A percentile compares a stretch with the other conserved stretches of the same genome.
Evolutionary conservation across 495 filamentous ascomycete genomes (phyloP).

Genomic region (Cercophora samala): DNA sequence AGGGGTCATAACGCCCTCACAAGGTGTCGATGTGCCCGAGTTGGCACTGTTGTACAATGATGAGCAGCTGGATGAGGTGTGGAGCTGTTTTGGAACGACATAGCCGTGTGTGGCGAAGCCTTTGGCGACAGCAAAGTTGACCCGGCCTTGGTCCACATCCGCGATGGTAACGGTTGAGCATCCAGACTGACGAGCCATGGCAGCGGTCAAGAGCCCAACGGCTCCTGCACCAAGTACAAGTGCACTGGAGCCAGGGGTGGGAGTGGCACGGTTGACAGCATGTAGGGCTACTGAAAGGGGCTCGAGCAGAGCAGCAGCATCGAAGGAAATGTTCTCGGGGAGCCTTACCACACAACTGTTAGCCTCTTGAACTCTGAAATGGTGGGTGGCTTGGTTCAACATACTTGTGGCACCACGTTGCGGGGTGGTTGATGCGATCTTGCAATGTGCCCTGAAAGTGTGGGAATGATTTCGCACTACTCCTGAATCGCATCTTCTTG

Average conservation of each 20-base stretch:
- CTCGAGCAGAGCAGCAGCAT: constrained; percentile 77
- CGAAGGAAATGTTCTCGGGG: constrained; percentile 66
- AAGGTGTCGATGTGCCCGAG: constrained; percentile 42
- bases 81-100: constrained; percentile 52
- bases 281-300: constrained; percentile 85
- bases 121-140: constrained; percentile 69
- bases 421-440: constrained; percentile 83
- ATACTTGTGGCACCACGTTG: constrained; percentile 69
- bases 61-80: constrained; percentile 38
- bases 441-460: constrained; percentile 91
- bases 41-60: constrained; percentile 38
- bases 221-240: constrained; percentile 85
- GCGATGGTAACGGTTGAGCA: constrained; percentile 68
- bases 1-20: constrained; percentile 47
- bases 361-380: neutral
- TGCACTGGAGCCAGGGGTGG: constrained; percentile 55
- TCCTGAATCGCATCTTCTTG: constrained; percentile 74
- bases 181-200: constrained; percentile 64
- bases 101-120: constrained; percentile 68
- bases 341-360: constrained; percentile 46
- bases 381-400: constrained; percentile 16
- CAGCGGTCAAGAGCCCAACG: constrained; percentile 75
- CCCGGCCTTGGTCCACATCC: constrained; percentile 75
- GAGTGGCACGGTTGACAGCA: constrained; percentile 61
- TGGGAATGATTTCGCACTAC: constrained; percentile 76